Evolutionary conservation across 2,329 filamentous ascomycete genomes (phyloP).

Genomic region (Hyphodiscus sp.): DNA sequence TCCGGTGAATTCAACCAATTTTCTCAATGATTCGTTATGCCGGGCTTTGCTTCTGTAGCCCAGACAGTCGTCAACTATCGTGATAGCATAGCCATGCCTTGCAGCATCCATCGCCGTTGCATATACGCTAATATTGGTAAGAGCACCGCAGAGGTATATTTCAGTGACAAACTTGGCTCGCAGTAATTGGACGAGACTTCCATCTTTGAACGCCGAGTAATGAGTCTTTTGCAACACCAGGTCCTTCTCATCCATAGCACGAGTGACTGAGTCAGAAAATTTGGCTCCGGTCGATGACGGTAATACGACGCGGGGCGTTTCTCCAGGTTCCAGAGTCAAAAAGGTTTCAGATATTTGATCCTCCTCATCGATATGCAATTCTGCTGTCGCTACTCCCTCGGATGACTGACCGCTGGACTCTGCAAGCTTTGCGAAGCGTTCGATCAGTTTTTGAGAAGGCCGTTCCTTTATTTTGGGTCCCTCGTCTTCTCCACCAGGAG

Average conservation of each 20-base stretch:
- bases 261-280: constrained; percentile 38
- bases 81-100: constrained; percentile 80
- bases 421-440: constrained; percentile 11
- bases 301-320: constrained; percentile 36
- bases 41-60: constrained; percentile 67
- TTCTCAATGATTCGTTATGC: constrained; percentile 41
- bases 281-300: constrained; percentile 40
- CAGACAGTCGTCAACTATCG: constrained; percentile 80
- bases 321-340: constrained; percentile 20
- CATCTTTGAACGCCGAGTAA: constrained; percentile 82
- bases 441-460: constrained; percentile 10
- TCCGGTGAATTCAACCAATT: constrained; percentile 27
- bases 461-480: constrained; percentile 1
- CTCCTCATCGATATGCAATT: constrained; percentile 14
- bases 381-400: constrained; percentile 2
- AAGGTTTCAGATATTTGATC: constrained; percentile 21
- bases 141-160: constrained; percentile 78
- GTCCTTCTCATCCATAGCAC: constrained; percentile 41
- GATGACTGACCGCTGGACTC: constrained; percentile 6
- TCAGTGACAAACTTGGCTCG: constrained; percentile 85
- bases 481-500: constrained; percentile 4
- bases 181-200: constrained; percentile 66
- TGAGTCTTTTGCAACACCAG: constrained; percentile 58
- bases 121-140: constrained; percentile 83
- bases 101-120: constrained; percentile 89